phyloP scores from a whole-genome alignment of 371 early-diverging fungal genomes.

The Capniomyces stellatus region DNA sequence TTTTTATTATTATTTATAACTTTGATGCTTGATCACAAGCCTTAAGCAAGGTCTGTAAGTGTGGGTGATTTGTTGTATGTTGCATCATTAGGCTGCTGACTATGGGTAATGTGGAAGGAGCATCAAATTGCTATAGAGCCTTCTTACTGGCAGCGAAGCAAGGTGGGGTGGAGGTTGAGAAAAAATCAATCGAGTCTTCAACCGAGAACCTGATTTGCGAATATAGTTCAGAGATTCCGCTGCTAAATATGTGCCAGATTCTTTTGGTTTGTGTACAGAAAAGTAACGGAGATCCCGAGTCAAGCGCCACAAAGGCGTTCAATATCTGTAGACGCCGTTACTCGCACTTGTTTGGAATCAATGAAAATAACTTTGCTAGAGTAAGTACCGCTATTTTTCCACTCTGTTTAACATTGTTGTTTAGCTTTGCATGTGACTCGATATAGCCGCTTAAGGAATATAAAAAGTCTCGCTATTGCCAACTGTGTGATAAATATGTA shows the following conservation, averaged over 20 bases:
- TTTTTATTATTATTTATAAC: no score
- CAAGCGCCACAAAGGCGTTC: constrained; percentile 38
- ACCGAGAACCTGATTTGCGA: constrained; percentile 1
- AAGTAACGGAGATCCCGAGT: constrained; percentile 14
- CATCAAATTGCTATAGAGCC: constrained; percentile 39
- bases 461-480: no score
- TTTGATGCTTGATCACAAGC: no score
- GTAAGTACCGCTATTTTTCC: neutral
- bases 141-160: constrained; percentile 43
- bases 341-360: constrained; percentile 28
- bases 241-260: constrained; percentile 52
- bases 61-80: no score
- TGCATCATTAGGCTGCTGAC: neutral
- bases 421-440: no score
- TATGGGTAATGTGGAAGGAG: neutral
- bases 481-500: constrained; percentile 4
- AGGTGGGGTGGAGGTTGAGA: constrained; percentile 23
- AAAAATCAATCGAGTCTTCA: neutral
- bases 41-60: no score
- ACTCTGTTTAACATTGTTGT: neutral
- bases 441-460: no score
- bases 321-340: constrained; percentile 37
- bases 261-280: constrained; percentile 48
- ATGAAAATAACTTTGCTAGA: constrained; percentile 20
- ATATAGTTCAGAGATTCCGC: constrained; percentile 14